A percentile compares a stretch with the other conserved stretches of the same genome.
Evolutionary conservation across 2,329 filamentous ascomycete species (phyloP).

Genomic region (Talaromyces verruculosus): DNA sequence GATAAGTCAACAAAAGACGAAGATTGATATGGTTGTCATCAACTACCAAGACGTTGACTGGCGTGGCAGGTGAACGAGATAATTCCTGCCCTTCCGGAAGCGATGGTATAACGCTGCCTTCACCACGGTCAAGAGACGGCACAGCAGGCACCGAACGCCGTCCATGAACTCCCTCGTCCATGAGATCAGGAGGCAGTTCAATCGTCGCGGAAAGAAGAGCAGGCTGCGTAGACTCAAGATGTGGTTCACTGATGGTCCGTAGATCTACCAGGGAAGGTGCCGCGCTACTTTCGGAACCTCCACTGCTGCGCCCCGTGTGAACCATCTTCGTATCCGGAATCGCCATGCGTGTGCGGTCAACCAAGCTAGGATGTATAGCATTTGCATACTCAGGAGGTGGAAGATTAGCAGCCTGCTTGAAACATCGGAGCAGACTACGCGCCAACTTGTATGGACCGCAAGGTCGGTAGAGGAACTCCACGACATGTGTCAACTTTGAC

Average conservation of each 20-base stretch:
- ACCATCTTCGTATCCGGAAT: slow-evolving; percentile 7
- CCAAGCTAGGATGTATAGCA: slow-evolving; percentile 5
- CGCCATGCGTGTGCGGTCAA: slow-evolving; percentile 16
- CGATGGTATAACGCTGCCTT: background rate
- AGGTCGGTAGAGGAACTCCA: slow-evolving; percentile 42
- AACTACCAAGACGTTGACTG: slow-evolving; percentile 42
- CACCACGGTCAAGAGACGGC: background rate
- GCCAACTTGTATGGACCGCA: slow-evolving; percentile 45
- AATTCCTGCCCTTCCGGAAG: background rate
- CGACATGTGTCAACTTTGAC: slow-evolving; percentile 32
- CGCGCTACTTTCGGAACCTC: background rate
- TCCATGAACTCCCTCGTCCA: slow-evolving; percentile 9
- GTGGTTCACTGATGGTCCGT: slow-evolving; percentile 9
- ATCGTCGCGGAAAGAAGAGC: background rate
- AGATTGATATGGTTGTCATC: slow-evolving; percentile 51
- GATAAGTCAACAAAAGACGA: slow-evolving; percentile 45
- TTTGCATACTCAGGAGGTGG: background rate
- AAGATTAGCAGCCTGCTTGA: slow-evolving; percentile 25
- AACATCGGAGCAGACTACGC: slow-evolving; percentile 35
- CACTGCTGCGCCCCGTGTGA: background rate
- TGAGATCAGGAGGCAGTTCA: background rate
- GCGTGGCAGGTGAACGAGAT: slow-evolving; percentile 1
- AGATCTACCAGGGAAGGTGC: background rate
- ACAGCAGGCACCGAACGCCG: slow-evolving; percentile 16
- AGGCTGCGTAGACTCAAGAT: background rate